These are phyloP conservation scores for Ogataea chonburiensis DNA, from an alignment of 805 yeast genomes.

Conservation along the genomic window DNA sequence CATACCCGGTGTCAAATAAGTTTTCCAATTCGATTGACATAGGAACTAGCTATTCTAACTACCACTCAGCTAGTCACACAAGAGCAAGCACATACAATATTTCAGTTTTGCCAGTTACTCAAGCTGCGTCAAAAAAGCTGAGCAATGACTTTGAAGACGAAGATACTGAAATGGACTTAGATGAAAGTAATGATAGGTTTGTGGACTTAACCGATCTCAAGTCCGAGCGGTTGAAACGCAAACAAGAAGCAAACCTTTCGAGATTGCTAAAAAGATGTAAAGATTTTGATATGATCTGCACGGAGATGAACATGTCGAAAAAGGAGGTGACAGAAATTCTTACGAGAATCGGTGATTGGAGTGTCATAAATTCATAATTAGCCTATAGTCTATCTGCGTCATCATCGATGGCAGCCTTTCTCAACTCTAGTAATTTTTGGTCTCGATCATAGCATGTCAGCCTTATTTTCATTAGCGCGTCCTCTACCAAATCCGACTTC, in stretches of 20 bases:
- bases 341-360: constrained; percentile 47
- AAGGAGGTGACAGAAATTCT: constrained; percentile 51
- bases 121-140: constrained; percentile 22
- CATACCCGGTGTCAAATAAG: constrained; percentile 62
- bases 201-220: constrained; percentile 23
- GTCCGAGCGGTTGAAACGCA: constrained; percentile 22
- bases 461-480: constrained; percentile 55
- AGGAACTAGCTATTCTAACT: constrained; percentile 13
- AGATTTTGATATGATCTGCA: constrained; percentile 66
- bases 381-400: constrained; percentile 19
- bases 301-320: constrained; percentile 58
- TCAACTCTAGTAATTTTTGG: constrained; percentile 17
- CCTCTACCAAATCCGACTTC: constrained; percentile 41
- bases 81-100: constrained; percentile 17
- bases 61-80: constrained; percentile 7
- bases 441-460: constrained; percentile 40
- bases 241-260: constrained; percentile 38
- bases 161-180: constrained; percentile 9
- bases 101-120: constrained; percentile 21
- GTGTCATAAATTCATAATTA: constrained; percentile 38
- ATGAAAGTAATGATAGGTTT: constrained; percentile 25
- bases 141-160: constrained; percentile 21
- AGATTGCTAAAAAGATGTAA: constrained; percentile 51
- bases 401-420: constrained; percentile 18
- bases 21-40: constrained; percentile 39